Conservation (phyloP, 108 stramenopile genomes). For the Cylindrotheca closterium region DNA sequence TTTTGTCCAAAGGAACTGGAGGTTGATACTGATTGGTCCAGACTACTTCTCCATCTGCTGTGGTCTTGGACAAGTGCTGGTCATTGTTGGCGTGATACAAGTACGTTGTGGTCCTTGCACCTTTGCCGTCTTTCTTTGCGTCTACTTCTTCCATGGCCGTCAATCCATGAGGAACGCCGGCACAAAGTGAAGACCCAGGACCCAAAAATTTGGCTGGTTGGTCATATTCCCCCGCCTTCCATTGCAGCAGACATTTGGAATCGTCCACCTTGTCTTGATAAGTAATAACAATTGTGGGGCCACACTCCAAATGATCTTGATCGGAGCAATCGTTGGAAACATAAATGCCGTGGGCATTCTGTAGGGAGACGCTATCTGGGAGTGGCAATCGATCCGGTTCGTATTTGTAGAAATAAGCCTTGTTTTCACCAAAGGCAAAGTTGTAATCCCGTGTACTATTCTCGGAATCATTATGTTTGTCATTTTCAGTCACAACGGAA, state of each 20-base stretch:
- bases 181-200: conserved; percentile 3
- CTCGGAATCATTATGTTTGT: too few species aligned
- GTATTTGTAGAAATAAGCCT: neutral
- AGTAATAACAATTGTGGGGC: conserved; percentile 1
- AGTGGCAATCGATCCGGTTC: conserved; percentile 5
- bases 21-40: conserved; percentile 1
- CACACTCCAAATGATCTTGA: neutral
- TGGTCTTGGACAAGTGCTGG: conserved; percentile 6
- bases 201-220: neutral
- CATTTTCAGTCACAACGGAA: too few species aligned
- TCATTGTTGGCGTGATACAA: conserved; percentile 19
- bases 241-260: conserved; percentile 12
- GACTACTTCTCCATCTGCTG: conserved; percentile 2
- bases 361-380: neutral
- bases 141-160: neutral
- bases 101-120: neutral
- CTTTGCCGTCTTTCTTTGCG: neutral
- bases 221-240: neutral
- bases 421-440: neutral
- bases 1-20: neutral
- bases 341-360: conserved; percentile 13
- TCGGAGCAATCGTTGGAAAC: neutral
- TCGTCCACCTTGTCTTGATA: conserved; percentile 1
- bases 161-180: conserved; percentile 13
- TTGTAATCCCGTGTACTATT: too few species aligned